Evolutionary conservation across 257 asterid species (phyloP).

Genomic region (Jacaranda copaia): DNA sequence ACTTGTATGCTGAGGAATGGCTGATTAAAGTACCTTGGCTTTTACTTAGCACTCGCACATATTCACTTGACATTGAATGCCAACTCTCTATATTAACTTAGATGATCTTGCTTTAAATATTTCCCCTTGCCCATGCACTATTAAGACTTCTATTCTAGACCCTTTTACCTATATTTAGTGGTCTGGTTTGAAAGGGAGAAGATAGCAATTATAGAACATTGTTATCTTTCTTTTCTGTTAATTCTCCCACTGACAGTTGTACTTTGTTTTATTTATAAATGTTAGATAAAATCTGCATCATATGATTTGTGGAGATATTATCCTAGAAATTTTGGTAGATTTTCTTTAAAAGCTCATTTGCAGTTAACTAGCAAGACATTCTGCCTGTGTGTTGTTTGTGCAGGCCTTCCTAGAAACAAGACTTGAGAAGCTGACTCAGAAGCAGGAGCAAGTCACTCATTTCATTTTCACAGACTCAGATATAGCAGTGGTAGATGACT

Average conservation of each 20-base stretch:
- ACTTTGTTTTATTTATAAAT: too few relatives aligned
- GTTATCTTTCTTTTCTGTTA: neutral
- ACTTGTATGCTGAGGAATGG: neutral
- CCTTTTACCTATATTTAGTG: constrained; percentile 9
- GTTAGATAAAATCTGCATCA: too few relatives aligned
- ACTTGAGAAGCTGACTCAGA: constrained; percentile 57
- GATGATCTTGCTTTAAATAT: neutral
- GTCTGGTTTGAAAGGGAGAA: constrained; percentile 25
- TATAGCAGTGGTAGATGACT: constrained; percentile 80
- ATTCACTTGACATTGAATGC: constrained; percentile 16
- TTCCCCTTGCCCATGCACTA: constrained; percentile 16
- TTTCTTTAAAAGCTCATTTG: constrained; percentile 14
- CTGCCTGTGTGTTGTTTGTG: constrained; percentile 31
- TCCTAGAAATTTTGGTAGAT: constrained; percentile 17
- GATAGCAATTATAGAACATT: constrained; percentile 15
- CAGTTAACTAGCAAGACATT: constrained; percentile 9
- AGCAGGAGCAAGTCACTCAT: constrained; percentile 60
- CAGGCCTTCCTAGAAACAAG: constrained; percentile 75
- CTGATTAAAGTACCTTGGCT: constrained; percentile 15
- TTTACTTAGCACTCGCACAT: constrained; percentile 16
- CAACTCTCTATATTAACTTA: neutral
- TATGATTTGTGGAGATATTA: neutral
- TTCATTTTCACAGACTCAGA: constrained; percentile 93
- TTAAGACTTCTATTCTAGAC: neutral
- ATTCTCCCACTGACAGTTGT: neutral